Conservation (phyloP, 495 filamentous ascomycete genomes). For the Trichocladium antarcticum region DNA sequence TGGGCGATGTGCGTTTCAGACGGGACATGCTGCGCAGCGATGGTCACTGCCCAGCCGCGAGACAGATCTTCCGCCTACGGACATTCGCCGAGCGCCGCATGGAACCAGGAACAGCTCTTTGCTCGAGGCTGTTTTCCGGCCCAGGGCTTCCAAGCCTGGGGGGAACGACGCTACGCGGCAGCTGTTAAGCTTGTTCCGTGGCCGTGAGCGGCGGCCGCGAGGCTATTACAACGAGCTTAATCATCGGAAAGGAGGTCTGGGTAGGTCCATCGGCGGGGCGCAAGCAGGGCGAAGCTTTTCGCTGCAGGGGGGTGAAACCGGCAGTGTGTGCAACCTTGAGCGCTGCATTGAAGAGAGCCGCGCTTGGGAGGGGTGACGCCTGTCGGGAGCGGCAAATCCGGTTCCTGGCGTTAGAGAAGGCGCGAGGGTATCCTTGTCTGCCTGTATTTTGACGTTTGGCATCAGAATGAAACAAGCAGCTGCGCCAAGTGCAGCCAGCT, state of each 20-base stretch:
- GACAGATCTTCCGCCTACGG: background rate
- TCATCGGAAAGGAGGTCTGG: slow-evolving; percentile 3
- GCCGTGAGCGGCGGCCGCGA: background rate
- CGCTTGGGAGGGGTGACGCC: background rate
- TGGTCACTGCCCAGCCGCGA: slow-evolving; percentile 1
- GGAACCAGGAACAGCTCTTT: background rate
- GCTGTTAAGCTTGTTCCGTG: background rate
- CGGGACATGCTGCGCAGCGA: background rate
- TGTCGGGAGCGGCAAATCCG: slow-evolving; percentile 13
- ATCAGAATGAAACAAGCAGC: background rate
- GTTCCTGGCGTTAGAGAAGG: slow-evolving; percentile 13
- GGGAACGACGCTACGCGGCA: too few species aligned
- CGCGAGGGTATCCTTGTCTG: background rate
- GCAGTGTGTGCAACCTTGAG: slow-evolving; percentile 8
- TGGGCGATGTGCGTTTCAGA: slow-evolving; percentile 22
- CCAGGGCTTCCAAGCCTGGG: too few species aligned
- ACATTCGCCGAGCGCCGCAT: background rate
- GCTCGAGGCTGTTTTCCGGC: too few species aligned
- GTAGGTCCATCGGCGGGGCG: background rate
- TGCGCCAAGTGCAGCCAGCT: background rate
- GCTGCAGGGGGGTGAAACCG: slow-evolving; percentile 22
- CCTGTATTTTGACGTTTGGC: background rate
- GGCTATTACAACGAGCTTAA: slow-evolving; percentile 9
- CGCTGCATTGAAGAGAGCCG: slow-evolving; percentile 12
- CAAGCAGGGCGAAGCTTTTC: slow-evolving; percentile 15